phyloP scores from a whole-genome alignment of 129 eudicot species.

The Deinandra increscens region DNA sequence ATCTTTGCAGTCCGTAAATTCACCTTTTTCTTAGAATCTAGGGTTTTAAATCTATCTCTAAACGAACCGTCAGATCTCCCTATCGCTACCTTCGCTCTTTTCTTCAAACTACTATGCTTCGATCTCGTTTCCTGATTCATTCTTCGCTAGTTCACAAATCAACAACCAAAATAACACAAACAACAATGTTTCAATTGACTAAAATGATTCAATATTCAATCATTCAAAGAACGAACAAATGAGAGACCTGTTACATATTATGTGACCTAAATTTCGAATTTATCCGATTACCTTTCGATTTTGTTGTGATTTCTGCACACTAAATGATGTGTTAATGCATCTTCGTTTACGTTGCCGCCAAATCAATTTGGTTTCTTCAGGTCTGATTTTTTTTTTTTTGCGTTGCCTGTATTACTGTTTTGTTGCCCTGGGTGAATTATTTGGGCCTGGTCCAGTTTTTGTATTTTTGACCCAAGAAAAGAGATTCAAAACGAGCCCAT shows the following conservation, averaged over 20 bases:
- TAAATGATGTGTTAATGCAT: neutral
- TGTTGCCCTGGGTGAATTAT: neutral
- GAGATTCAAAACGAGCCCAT: too few relatives aligned
- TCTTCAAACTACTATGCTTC: conserved; percentile 30
- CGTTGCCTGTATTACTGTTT: too few relatives aligned
- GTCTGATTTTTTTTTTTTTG: too few relatives aligned
- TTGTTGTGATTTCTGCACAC: conserved; percentile 12
- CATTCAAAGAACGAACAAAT: conserved; percentile 1
- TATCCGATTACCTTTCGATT: conserved; percentile 6
- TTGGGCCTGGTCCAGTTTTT: conserved; percentile 17
- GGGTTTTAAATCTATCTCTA: conserved; percentile 32
- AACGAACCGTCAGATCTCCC: conserved; percentile 24
- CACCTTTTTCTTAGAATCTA: conserved; percentile 30
- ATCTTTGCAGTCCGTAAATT: too few relatives aligned
- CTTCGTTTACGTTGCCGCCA: conserved; percentile 31
- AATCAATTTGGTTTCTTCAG: conserved; percentile 28
- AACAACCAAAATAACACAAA: conserved; percentile 1
- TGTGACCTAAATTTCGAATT: neutral
- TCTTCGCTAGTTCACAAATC: conserved; percentile 10
- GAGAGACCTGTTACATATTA: neutral
- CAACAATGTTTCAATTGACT: neutral
- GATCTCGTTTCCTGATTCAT: conserved; percentile 40
- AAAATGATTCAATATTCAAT: neutral
- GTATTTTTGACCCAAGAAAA: neutral
- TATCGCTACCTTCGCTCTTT: conserved; percentile 30